Conservation (phyloP, 306 rosid species). For the Begonia loranthoides region DNA sequence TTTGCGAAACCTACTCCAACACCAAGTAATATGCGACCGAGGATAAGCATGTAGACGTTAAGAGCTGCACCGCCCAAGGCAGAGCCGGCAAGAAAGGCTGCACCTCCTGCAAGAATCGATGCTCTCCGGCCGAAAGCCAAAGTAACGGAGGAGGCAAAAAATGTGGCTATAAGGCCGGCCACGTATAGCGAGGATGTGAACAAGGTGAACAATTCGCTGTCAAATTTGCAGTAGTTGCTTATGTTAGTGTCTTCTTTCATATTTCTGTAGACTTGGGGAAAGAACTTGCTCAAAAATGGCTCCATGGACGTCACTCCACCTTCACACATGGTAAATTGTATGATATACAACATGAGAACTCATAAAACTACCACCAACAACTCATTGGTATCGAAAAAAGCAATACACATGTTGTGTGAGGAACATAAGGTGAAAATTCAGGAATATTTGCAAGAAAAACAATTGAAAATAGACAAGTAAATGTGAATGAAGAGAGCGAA, state of each 20-base stretch:
- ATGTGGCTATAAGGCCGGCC: slow-evolving; percentile 57
- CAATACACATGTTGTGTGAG: too few species aligned
- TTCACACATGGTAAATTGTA: not conserved
- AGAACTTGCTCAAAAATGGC: slow-evolving; percentile 51
- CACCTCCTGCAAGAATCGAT: slow-evolving; percentile 48
- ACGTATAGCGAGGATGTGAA: slow-evolving; percentile 69
- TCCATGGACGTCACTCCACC: slow-evolving; percentile 78
- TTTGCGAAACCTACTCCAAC: slow-evolving; percentile 75
- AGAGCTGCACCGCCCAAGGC: slow-evolving; percentile 54
- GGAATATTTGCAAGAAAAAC: too few species aligned
- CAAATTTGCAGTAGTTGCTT: slow-evolving; percentile 63
- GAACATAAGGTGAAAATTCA: too few species aligned
- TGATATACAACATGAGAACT: too few species aligned
- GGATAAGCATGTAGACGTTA: slow-evolving; percentile 51
- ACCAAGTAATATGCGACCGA: slow-evolving; percentile 62
- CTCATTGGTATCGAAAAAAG: too few species aligned
- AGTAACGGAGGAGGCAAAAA: slow-evolving; percentile 48
- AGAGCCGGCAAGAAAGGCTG: slow-evolving; percentile 47
- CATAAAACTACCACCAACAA: too few species aligned
- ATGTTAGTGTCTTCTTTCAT: slow-evolving; percentile 36
- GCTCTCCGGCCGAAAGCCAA: slow-evolving; percentile 49
- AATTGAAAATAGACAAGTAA: too few species aligned
- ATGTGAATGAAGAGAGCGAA: too few species aligned
- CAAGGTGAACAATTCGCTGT: slow-evolving; percentile 46
- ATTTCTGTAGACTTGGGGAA: slow-evolving; percentile 33